These are phyloP conservation scores for Hymenoscyphus fraxineus DNA, from an alignment of 2,329 filamentous ascomycete species.

Conservation along the genomic window DNA sequence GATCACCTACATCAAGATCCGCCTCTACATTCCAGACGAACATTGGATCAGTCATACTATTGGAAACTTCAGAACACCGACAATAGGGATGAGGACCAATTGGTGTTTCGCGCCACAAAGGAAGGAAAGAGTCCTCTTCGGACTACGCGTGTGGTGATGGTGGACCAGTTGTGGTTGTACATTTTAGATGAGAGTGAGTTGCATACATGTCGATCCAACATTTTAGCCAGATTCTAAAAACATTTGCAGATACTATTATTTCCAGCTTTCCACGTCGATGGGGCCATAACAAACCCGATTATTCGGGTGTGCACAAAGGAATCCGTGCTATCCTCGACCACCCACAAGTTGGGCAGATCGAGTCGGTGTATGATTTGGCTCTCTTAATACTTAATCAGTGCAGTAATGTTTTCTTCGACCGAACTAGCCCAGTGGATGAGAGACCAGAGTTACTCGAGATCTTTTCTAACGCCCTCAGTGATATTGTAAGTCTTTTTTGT, in stretches of 20 bases:
- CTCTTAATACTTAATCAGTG: constrained; percentile 40
- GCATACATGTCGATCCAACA: neutral
- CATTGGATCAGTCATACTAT: constrained; percentile 19
- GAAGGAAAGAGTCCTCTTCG: constrained; percentile 8
- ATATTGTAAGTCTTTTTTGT: constrained; percentile 33
- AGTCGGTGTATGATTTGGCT: constrained; percentile 37
- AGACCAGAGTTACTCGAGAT: constrained; percentile 40
- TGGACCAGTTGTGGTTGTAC: constrained; percentile 43
- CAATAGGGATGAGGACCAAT: constrained; percentile 16
- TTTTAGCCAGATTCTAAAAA: neutral
- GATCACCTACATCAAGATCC: constrained; percentile 9
- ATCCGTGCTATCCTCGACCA: constrained; percentile 35
- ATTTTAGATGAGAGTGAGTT: constrained; percentile 34
- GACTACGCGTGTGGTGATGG: constrained; percentile 35
- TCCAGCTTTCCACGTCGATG: constrained; percentile 40
- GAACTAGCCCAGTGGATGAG: constrained; percentile 31
- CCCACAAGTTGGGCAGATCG: constrained; percentile 29
- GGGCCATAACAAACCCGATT: constrained; percentile 40
- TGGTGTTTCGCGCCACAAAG: constrained; percentile 14
- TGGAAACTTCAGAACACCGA: constrained; percentile 11
- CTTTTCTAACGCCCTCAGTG: constrained; percentile 41
- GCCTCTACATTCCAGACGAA: constrained; percentile 15
- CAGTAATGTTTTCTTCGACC: constrained; percentile 39
- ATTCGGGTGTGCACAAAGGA: constrained; percentile 39
- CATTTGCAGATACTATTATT: constrained; percentile 33